Conservation (phyloP, 129 eudicot species). For the Gnaphalium uliginosum region DNA sequence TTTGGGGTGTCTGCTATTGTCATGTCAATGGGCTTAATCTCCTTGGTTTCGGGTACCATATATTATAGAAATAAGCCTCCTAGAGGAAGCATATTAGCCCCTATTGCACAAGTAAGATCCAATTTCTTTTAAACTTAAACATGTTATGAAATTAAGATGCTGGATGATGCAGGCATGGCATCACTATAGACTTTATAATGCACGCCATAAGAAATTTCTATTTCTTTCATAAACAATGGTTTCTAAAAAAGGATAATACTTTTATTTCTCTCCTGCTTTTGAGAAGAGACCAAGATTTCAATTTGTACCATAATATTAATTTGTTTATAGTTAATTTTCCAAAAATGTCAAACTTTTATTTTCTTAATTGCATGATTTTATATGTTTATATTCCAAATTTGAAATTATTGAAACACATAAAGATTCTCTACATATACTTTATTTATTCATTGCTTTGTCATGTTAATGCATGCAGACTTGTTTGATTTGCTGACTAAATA, state of each 20-base stretch:
- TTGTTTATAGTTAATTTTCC: background rate
- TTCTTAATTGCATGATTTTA: constrained; percentile 12
- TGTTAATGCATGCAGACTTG: constrained; percentile 53
- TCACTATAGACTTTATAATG: background rate
- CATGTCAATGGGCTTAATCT: constrained; percentile 80
- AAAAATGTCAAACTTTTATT: constrained; percentile 12
- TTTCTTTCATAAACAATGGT: background rate
- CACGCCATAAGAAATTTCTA: background rate
- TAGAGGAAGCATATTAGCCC: constrained; percentile 70
- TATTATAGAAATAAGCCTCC: constrained; percentile 85
- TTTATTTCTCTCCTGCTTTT: background rate
- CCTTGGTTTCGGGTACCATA: constrained; percentile 70
- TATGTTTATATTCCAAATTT: constrained; percentile 32
- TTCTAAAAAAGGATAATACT: background rate
- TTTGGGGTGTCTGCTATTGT: constrained; percentile 91
- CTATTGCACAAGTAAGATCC: constrained; percentile 70
- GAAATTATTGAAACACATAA: constrained; percentile 14
- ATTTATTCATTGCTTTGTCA: constrained; percentile 40
- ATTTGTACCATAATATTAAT: background rate
- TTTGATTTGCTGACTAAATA: constrained; percentile 25
- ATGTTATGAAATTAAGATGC: background rate
- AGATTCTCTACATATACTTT: constrained; percentile 29
- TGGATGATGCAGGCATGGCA: background rate
- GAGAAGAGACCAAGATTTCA: background rate
- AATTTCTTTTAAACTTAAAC: background rate